phyloP scores from a whole-genome alignment of 1,284 basidiomycete genomes.

The Puccinia hordei region DNA sequence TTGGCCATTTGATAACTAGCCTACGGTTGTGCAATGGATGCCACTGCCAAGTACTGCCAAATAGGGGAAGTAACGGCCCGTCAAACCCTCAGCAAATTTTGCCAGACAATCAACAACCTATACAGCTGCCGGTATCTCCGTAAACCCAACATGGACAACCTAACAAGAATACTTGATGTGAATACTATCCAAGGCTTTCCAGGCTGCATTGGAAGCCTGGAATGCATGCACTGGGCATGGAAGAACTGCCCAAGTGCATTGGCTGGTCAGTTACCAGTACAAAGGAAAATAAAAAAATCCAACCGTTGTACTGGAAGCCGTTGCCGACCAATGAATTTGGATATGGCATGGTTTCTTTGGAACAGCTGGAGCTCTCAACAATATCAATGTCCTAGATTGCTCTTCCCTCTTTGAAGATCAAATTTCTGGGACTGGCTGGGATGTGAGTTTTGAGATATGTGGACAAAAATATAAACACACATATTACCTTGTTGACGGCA shows the following conservation, averaged over 20 bases:
- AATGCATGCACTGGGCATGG: slow-evolving; percentile 44
- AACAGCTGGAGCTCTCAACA: slow-evolving; percentile 33
- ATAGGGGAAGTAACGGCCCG: too few species aligned
- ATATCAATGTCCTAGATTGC: slow-evolving; percentile 12
- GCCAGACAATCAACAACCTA: too few species aligned
- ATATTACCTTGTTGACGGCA: slow-evolving; percentile 23
- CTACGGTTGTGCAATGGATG: neutral
- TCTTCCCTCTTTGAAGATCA: slow-evolving; percentile 1
- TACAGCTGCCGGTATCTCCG: slow-evolving; percentile 5
- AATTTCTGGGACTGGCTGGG: slow-evolving; percentile 4
- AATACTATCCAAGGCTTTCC: slow-evolving; percentile 19
- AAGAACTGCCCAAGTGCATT: slow-evolving; percentile 27
- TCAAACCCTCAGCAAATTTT: too few species aligned
- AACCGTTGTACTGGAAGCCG: slow-evolving; percentile 13
- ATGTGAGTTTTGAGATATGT: slow-evolving; percentile 1
- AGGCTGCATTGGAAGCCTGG: slow-evolving; percentile 13
- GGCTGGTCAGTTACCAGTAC: slow-evolving; percentile 10
- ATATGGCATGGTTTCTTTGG: slow-evolving; percentile 40
- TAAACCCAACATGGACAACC: neutral
- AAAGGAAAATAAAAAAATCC: slow-evolving; percentile 26
- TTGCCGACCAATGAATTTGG: neutral
- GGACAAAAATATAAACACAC: slow-evolving; percentile 24
- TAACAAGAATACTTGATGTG: slow-evolving; percentile 4
- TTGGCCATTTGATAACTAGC: slow-evolving; percentile 1
- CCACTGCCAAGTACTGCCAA: too few species aligned